Conservation (phyloP, 352 stramenopile genomes). For the Phytopythium sindhum region DNA sequence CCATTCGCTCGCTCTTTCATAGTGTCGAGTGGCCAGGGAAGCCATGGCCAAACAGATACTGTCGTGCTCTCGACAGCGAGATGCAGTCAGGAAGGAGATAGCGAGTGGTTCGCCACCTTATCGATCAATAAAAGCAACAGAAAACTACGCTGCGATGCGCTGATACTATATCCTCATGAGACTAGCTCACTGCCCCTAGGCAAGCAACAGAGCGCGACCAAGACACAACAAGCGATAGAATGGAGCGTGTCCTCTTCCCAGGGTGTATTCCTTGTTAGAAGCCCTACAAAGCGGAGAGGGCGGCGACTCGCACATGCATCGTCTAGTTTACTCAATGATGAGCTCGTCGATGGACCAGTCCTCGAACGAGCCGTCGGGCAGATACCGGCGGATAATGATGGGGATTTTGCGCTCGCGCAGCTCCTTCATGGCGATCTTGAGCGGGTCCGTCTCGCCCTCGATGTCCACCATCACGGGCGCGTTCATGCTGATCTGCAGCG, state of each 20-base stretch:
- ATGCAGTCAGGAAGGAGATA: background rate
- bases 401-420: slow-evolving; percentile 98
- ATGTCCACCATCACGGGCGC: slow-evolving; percentile 95
- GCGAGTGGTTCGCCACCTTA: background rate
- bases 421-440: slow-evolving; percentile 99
- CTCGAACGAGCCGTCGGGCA: slow-evolving; percentile 98
- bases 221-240: background rate
- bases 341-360: slow-evolving; percentile 99
- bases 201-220: background rate
- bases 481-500: slow-evolving; percentile 99
- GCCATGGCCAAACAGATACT: background rate
- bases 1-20: background rate
- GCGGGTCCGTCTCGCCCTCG: slow-evolving; percentile 98
- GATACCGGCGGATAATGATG: slow-evolving; percentile 99
- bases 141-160: background rate
- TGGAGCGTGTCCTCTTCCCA: background rate
- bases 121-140: slow-evolving; percentile 2
- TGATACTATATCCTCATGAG: too few species aligned
- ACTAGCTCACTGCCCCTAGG: too few species aligned
- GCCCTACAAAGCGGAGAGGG: background rate
- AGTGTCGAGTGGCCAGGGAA: background rate
- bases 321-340: slow-evolving; percentile 93
- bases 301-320: slow-evolving; percentile 5
- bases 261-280: slow-evolving; percentile 1
- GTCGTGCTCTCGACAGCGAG: too few species aligned